Percentiles rank a stretch among this genome's conserved stretches.
Conservation (phyloP, 495 filamentous ascomycete genomes). For the Trichoderma orchidacearum region DNA sequence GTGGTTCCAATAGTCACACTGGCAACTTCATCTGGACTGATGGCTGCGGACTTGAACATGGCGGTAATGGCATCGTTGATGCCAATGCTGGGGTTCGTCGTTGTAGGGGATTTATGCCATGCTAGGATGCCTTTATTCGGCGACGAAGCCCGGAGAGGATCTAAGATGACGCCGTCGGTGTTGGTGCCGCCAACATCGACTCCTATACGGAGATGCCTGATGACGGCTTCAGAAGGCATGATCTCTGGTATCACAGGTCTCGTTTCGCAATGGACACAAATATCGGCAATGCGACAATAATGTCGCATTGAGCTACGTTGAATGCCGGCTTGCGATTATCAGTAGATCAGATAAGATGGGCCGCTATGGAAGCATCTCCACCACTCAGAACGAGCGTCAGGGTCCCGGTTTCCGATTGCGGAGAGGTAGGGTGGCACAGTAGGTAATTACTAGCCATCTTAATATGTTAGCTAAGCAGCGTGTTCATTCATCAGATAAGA, state of each 20-base stretch:
- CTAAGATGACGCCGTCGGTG: conserved; percentile 45
- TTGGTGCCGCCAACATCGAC: conserved; percentile 45
- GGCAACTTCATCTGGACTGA: conserved; percentile 27
- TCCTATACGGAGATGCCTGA: conserved; percentile 22
- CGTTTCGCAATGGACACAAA: not conserved
- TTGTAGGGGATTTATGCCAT: conserved; percentile 45
- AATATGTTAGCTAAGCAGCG: too few species aligned
- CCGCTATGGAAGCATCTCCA: too few species aligned
- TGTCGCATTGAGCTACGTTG: not conserved
- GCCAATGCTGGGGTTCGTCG: conserved; percentile 37
- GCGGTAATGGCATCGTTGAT: conserved; percentile 35
- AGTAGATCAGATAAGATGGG: not conserved
- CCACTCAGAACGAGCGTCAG: too few species aligned
- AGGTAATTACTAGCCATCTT: too few species aligned
- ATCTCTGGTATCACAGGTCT: not conserved
- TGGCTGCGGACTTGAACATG: conserved; percentile 26
- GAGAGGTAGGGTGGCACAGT: too few species aligned
- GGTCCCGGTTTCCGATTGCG: too few species aligned
- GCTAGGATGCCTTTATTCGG: conserved; percentile 32
- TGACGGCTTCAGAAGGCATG: not conserved
- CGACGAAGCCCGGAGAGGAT: conserved; percentile 25
- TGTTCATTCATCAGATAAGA: too few species aligned
- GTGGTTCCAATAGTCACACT: conserved; percentile 51
- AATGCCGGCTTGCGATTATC: too few species aligned
- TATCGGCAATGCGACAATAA: not conserved